Percentiles rank a stretch among this genome's conserved stretches.
These are phyloP conservation scores for Fusarium beomiforme DNA, from an alignment of 2,329 filamentous ascomycete species.

Conservation along the genomic window DNA sequence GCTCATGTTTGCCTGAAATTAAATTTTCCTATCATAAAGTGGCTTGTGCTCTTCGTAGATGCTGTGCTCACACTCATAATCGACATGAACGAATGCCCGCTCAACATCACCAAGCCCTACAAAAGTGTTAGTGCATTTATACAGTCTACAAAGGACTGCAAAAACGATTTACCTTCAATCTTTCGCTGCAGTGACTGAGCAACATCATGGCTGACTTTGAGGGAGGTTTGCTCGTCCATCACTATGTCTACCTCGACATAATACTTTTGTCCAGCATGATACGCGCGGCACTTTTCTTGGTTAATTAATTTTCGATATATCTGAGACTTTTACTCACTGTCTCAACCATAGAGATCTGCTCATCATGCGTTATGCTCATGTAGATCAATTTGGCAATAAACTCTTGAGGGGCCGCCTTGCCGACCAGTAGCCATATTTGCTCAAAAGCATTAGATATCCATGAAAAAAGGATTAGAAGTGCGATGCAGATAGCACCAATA, in stretches of 20 bases:
- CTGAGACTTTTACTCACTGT: background rate
- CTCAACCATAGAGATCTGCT: background rate
- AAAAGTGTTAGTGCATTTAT: background rate
- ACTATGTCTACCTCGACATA: background rate
- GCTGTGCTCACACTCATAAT: background rate
- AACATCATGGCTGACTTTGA: slow-evolving; percentile 2
- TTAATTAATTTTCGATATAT: background rate
- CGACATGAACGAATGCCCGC: background rate
- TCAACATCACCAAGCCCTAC: background rate
- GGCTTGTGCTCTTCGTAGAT: background rate
- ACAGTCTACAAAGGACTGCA: rapidly evolving
- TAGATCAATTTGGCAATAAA: background rate
- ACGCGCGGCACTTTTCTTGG: background rate
- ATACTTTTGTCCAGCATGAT: background rate
- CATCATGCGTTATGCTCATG: background rate
- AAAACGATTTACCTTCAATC: background rate
- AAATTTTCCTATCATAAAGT: background rate
- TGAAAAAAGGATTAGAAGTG: background rate
- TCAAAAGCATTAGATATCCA: background rate
- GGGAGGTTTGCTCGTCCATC: background rate
- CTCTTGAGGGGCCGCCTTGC: background rate
- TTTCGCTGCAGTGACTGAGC: background rate
- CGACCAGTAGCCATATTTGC: background rate
- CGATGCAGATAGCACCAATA: background rate
- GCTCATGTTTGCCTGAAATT: background rate